Percentiles rank a stretch among this genome's conserved stretches.
Conservation (phyloP, 1,284 basidiomycete species). For the Ustilago lituana region DNA sequence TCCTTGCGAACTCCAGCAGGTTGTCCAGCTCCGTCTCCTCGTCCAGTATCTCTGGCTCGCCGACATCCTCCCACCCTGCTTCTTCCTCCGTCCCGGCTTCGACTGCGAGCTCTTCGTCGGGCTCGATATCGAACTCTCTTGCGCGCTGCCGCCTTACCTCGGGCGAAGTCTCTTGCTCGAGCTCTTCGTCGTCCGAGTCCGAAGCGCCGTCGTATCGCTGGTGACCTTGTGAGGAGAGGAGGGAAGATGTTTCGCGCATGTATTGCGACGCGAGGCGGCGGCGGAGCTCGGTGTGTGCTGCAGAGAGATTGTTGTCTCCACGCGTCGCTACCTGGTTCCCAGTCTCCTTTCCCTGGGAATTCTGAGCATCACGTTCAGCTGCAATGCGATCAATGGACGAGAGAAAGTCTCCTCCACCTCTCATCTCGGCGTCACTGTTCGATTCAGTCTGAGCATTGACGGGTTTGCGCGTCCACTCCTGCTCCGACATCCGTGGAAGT, state of each 20-base stretch:
- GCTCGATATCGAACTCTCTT: constrained; percentile 29
- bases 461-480: constrained; percentile 30
- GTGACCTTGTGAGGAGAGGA: constrained; percentile 32
- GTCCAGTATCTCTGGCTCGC: constrained; percentile 9
- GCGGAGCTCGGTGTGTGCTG: constrained; percentile 23
- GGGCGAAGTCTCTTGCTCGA: constrained; percentile 35
- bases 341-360: not conserved
- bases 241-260: constrained; percentile 32
- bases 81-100: not conserved
- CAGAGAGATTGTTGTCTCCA: constrained; percentile 13
- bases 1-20: constrained; percentile 51
- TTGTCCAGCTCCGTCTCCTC: constrained; percentile 43
- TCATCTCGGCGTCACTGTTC: not conserved
- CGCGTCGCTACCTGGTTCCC: constrained; percentile 3
- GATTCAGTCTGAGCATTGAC: not conserved
- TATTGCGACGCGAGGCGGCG: constrained; percentile 37
- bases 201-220: constrained; percentile 41
- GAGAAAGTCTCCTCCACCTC: constrained; percentile 11
- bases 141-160: constrained; percentile 22
- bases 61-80: constrained; percentile 12
- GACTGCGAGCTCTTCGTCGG: constrained; percentile 16
- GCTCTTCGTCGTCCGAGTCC: constrained; percentile 39
- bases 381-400: constrained; percentile 33
- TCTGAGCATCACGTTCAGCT: not conserved
- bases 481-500: constrained; percentile 28